Base-by-base conservation (phyloP, 208 protist species). In the Leishmania tropica region DNA sequence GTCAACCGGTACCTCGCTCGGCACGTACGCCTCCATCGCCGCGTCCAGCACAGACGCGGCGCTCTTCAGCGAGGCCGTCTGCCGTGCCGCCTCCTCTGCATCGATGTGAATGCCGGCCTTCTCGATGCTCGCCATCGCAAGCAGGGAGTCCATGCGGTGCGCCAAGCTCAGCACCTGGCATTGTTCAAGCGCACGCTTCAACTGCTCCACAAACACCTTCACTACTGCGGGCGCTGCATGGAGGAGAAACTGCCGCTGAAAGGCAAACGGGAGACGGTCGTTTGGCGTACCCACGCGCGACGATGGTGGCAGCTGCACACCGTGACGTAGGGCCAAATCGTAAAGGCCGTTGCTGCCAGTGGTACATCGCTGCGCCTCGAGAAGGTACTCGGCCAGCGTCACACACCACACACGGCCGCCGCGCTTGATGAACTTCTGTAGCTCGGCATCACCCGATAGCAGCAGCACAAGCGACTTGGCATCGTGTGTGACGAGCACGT, bases 351-450 rank as follows among this genome's bases (percentile, higher is more conserved):
- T 94, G 53, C 81, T 77, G 35, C 91, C 90, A 7, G 88, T 93
- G 60, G 82, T 84, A 77, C 79, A 89, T 31, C 92, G 87, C 81
- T 96, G 92, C 31, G 90, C 94, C 24, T 94, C 91, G 13, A 96
- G 79, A 13, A 97, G 81, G 62, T 97, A 97, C 87, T 97, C 91
- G 8, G 91, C 94, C 72, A 95, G 81, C 87, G 91, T 95, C 54
- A 93, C 94, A 71, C 94, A 97, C 94, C 94, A 97, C 78, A 97
- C 89, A 37, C 92, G 88, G 4, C 94, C 94, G 31, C 94, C 94
- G 47, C 94, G 94, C 42, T 85, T 78, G 45, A 97, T 76, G 74
- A 97, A 97, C 8, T 47, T 73, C 62, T 85, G 83, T 53, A 97
- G 81, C 82, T 94, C 91, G 21, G 48, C 78, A 77, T 95, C 90